Conservation (phyloP, 225 moss, liverwort and hornwort species). For the Bryoerythrophyllum caledonicum region DNA sequence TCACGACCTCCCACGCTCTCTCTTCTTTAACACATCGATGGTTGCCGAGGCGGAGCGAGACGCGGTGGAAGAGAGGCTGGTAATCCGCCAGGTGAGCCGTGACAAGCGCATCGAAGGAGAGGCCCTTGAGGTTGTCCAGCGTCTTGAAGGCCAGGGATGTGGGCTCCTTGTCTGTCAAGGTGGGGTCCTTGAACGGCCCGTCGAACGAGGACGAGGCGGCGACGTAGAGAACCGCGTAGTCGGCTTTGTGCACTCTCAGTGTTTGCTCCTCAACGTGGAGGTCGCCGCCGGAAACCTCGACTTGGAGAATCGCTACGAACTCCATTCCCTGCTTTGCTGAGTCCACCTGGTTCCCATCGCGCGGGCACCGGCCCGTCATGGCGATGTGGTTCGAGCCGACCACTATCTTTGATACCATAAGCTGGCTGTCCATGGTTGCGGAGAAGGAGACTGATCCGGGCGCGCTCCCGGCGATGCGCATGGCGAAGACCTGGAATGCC, state of each 20-base stretch:
- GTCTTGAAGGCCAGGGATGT: slow-evolving; percentile 47
- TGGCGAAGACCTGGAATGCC: slow-evolving; percentile 62
- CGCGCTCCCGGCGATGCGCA: slow-evolving; percentile 71
- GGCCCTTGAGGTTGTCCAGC: slow-evolving; percentile 41
- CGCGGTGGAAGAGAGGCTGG: slow-evolving; percentile 73
- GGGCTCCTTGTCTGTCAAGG: slow-evolving; percentile 51
- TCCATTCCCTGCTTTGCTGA: slow-evolving; percentile 56
- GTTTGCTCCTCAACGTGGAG: slow-evolving; percentile 56
- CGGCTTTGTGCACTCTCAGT: slow-evolving; percentile 63
- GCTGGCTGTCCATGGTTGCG: slow-evolving; percentile 61
- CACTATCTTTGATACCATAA: slow-evolving; percentile 48
- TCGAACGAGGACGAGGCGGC: slow-evolving; percentile 80
- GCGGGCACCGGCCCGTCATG: slow-evolving; percentile 79
- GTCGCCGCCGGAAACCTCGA: slow-evolving; percentile 50
- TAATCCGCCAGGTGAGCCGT: slow-evolving; percentile 80
- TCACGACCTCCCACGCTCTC: slow-evolving; percentile 40
- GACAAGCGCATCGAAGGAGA: slow-evolving; percentile 65
- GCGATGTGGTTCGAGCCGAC: slow-evolving; percentile 50
- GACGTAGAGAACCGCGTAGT: slow-evolving; percentile 75
- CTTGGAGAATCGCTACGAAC: slow-evolving; percentile 72
- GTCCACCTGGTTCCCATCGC: slow-evolving; percentile 39
- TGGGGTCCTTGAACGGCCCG: slow-evolving; percentile 87
- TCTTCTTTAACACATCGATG: slow-evolving; percentile 39
- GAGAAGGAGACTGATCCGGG: slow-evolving; percentile 62
- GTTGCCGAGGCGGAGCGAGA: slow-evolving; percentile 66